Base-by-base conservation (phyloP, 495 filamentous ascomycete genomes). In the Glarea lozoyensis region DNA sequence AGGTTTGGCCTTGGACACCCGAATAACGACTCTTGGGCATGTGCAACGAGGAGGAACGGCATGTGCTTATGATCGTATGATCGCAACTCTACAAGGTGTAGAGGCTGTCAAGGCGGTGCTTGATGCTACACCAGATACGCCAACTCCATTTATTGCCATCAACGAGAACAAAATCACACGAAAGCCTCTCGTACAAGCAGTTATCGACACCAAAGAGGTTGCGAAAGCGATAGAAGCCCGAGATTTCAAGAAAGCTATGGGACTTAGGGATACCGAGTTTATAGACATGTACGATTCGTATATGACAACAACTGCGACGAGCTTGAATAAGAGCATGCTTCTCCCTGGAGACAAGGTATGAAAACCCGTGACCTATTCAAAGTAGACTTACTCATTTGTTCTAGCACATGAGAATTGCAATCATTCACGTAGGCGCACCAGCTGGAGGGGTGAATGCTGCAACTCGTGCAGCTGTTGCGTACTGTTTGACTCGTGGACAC, bases 401-500 rank as follows among this genome's bases (percentile, higher is more conserved):
- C 9, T 41, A 93, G 85, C 80, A 80, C 53, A 88, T 96, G 87
- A 79, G 78, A 27, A 86, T 99, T 53, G 92, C 83, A 5, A 90
- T 97, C 49, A 83, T 99, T 58, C 94, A 99, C 55, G 88, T 98
- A 43, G 93, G 93, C 50, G 93, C 93, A 20, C 93, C 93, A 4
- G 93, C 93, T n/a, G 93, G 92, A 55, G 93, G 93, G 58, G 96
- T 99, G 81, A 99, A 99, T 64, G 87, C 89, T 32, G 90, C 93
- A 16, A 94, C 94, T 13, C 81, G 93, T 40, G 92, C 88, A 13
- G 92, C 86, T 10, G 88, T 95, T 10, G 86, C 87, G n/a, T 99
- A 95, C 67, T 97, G 90, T 58, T 62, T 93, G 23, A 82, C 84
- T n/a, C 81, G 90, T 43, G 93, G 93, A 4, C 93, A 99, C 58